Base-by-base conservation (phyloP, 257 asterid species). In the Knoxia roxburghii region DNA sequence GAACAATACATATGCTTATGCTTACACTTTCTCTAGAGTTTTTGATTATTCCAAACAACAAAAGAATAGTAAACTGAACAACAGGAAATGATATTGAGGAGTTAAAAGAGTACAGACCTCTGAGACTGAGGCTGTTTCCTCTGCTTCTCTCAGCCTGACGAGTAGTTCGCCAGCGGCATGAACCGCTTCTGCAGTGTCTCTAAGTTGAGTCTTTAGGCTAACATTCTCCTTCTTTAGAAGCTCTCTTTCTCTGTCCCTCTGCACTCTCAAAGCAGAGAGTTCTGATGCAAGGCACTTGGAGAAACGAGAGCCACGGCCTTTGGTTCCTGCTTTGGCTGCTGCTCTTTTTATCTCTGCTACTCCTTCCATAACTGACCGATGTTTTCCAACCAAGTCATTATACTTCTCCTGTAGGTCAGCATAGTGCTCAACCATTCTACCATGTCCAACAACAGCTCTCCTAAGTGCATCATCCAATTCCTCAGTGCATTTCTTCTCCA, bases 161-260 rank as follows among this genome's bases (percentile, higher is more conserved):
- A 94, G 96, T 40, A 94, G 81, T 78, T 90, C 99, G 11, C 99
- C 97, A 1, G 99, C 99, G 20, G 99, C 96, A 55, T 94, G 97
- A 68, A 94, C 95, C 14, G 99, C 97, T 82, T 90, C 99, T 24
- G 96, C 96, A 45, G 97, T 90, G 82, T 94, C 99, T 75, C 88
- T 85, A 37, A 94, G 96, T 69, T 90, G 99, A 49, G 79, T 63
- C 73, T 78, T 90, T 4, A 90, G 79, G 52, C 91, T 85, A 41
- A 68, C 78, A 54, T 94, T 94, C 76, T 94, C 97, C 81, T 84
- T 94, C 77, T 69, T 90, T 55, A 94, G 76, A 20, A 83, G 33
- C 67, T 85, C 96, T 72, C 86, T 84, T 67, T 94, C 99, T 64
- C 81, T 80, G 70, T 94, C 96, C 68, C 92, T 87, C 72, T 94